Evolutionary conservation across 495 filamentous ascomycete species (phyloP).

Genomic region (Lasiosphaeria hispida): DNA sequence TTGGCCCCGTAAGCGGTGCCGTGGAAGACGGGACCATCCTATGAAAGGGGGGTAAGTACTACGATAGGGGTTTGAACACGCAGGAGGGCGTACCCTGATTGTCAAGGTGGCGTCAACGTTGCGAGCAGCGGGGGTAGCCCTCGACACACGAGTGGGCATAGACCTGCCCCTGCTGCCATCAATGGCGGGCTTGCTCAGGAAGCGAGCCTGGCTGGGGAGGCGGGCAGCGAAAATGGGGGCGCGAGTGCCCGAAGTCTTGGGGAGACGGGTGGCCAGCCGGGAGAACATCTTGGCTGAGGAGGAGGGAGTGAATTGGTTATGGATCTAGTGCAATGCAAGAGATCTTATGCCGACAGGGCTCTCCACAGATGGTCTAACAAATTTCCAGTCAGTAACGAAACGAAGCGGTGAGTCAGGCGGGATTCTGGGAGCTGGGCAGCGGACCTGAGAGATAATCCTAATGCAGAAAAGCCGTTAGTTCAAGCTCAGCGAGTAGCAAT

Average conservation of each 20-base stretch:
- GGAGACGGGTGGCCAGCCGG: slow-evolving; percentile 58
- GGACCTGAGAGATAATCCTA: slow-evolving; percentile 95
- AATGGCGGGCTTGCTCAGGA: slow-evolving; percentile 50
- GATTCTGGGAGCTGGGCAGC: slow-evolving; percentile 26
- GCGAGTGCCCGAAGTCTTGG: slow-evolving; percentile 42
- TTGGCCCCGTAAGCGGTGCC: slow-evolving; percentile 92
- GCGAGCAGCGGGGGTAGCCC: slow-evolving; percentile 57
- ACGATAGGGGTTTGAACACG: background rate
- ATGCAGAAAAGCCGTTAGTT: slow-evolving; percentile 36
- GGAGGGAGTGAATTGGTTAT: slow-evolving; percentile 16
- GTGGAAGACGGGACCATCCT: slow-evolving; percentile 88
- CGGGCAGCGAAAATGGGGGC: slow-evolving; percentile 32
- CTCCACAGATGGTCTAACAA: slow-evolving; percentile 94
- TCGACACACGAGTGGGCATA: slow-evolving; percentile 42
- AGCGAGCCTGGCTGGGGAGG: slow-evolving; percentile 46
- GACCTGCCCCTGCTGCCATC: slow-evolving; percentile 64
- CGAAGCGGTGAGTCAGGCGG: slow-evolving; percentile 45
- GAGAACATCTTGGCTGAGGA: slow-evolving; percentile 61
- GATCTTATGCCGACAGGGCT: slow-evolving; percentile 55
- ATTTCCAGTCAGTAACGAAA: slow-evolving; percentile 38
- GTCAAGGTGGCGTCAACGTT: slow-evolving; percentile 86
- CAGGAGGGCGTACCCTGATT: slow-evolving; percentile 63
- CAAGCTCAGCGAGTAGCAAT: slow-evolving; percentile 7
- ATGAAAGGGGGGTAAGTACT: slow-evolving; percentile 11
- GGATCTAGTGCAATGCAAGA: slow-evolving; percentile 19